Evolutionary conservation across 768 basidiomycete genomes (phyloP).

Genomic region (Rhodocollybia butyracea): DNA sequence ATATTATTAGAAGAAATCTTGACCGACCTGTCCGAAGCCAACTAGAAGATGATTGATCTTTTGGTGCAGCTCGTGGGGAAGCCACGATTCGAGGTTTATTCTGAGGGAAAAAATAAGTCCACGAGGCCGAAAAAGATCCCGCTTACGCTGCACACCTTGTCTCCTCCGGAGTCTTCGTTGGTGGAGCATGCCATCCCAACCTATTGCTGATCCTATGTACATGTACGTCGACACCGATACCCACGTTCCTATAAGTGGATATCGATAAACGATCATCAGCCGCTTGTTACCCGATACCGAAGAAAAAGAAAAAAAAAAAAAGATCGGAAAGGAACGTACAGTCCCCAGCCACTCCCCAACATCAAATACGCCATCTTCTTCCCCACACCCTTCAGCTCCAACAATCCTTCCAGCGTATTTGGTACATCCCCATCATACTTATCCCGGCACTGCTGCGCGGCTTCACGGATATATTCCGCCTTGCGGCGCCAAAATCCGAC

Average conservation of each 20-base stretch:
- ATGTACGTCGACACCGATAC: slow-evolving; percentile 95
- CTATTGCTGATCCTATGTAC: slow-evolving; percentile 95
- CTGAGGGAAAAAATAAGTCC: slow-evolving; percentile 27
- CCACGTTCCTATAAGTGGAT: slow-evolving; percentile 59
- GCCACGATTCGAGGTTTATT: slow-evolving; percentile 80
- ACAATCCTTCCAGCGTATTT: slow-evolving; percentile 82
- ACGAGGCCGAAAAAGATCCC: neutral
- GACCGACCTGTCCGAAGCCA: slow-evolving; percentile 76
- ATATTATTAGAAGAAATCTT: neutral
- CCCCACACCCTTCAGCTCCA: slow-evolving; percentile 86
- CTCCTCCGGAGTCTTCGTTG: slow-evolving; percentile 84
- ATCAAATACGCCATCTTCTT: slow-evolving; percentile 95
- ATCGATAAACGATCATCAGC: neutral
- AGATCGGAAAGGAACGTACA: slow-evolving; percentile 42
- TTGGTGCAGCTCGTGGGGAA: slow-evolving; percentile 65
- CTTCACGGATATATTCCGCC: slow-evolving; percentile 75
- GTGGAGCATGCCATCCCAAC: slow-evolving; percentile 85
- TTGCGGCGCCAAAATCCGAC: slow-evolving; percentile 94
- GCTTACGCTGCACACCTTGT: slow-evolving; percentile 53
- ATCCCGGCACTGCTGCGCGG: slow-evolving; percentile 66
- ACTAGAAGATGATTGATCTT: slow-evolving; percentile 82
- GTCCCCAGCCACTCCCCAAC: slow-evolving; percentile 80
- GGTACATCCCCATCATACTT: slow-evolving; percentile 84
- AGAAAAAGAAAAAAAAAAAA: neutral
- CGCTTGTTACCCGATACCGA: too few species aligned